Evolutionary conservation across 1,284 basidiomycete genomes (phyloP), one percentile per base, ranked within the genome.

Genomic region (Papiliotrema flavescens): DNA sequence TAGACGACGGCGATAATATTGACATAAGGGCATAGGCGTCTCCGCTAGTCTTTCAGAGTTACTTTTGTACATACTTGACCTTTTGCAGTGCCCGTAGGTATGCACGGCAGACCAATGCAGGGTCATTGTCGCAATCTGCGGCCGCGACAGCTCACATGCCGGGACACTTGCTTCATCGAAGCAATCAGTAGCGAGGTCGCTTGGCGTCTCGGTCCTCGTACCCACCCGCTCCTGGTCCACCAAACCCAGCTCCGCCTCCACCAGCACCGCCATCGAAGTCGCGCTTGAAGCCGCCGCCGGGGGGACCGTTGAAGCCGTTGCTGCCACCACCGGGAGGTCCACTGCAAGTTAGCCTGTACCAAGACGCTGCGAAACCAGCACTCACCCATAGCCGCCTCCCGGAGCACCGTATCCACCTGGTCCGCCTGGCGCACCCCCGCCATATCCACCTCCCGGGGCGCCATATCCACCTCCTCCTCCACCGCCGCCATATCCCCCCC

Each of bases 391-490:
- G 11, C 52, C 58, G 23, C 53, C 53, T 28, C 55, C 59, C 6
- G 37, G 39, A 23, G 42, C 48, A 49, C 34, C 20, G 15, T 11
- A 49, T 8, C 46, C 56, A n/a, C 57, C 57, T 39, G 51, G 51
- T 20, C 53, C 59, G 9, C 44, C 44, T 14, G 47, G 47, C 39
- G 50, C 54, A 23, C 53, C 42, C 26, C 56, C 53, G 23, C 49
- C 54, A 79, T 20, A 79, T 64, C 40, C 56, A 7, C 54, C 60
- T 20, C 67, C 62, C 13, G 63, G 55, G 14, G 66, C 66, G 32
- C 62, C 61, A 26, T 58, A 53, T 35, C 56, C 54, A 26, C 60
- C 64, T 22, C 66, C 55, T 20, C 56, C 51, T 28, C 61, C 63
- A 46, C 61, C 56, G 14, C 49, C 48, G 17, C 51, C 54, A 20